These are phyloP conservation scores for Podila epigama DNA, from an alignment of 192 early-diverging fungal genomes.

Conservation along the genomic window DNA sequence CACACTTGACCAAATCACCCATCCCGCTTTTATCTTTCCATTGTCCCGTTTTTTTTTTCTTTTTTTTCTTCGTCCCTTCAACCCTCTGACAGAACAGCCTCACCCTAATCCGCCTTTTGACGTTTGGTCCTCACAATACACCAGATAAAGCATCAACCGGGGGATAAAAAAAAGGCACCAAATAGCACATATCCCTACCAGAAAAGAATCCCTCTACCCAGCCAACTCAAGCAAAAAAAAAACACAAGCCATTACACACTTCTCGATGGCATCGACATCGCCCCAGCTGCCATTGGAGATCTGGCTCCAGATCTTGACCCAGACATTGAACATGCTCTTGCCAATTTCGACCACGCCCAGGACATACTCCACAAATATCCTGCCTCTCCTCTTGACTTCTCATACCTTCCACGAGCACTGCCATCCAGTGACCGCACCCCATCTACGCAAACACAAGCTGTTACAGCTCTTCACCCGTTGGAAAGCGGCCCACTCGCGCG, in stretches of 20 bases:
- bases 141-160: not conserved
- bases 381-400: conserved; percentile 34
- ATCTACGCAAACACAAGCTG: conserved; percentile 36
- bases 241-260: not conserved
- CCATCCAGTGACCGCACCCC: conserved; percentile 32
- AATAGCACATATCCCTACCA: not conserved
- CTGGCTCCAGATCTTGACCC: conserved; percentile 46
- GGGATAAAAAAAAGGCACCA: too few relatives aligned
- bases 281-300: conserved; percentile 31
- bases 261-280: not conserved
- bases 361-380: conserved; percentile 31
- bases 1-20: too few relatives aligned
- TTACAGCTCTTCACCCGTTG: conserved; percentile 39
- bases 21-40: conserved; percentile 19
- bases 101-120: not conserved
- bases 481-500: conserved; percentile 47
- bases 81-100: too few relatives aligned
- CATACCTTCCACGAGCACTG: conserved; percentile 44
- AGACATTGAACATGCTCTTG: conserved; percentile 29
- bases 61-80: too few relatives aligned
- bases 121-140: not conserved
- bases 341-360: conserved; percentile 33
- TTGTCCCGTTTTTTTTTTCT: conserved; percentile 17
- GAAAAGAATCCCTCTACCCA: not conserved
- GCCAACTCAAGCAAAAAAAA: not conserved